Conservation (phyloP, 306 rosid genomes). For the Trifolium subterraneum region DNA sequence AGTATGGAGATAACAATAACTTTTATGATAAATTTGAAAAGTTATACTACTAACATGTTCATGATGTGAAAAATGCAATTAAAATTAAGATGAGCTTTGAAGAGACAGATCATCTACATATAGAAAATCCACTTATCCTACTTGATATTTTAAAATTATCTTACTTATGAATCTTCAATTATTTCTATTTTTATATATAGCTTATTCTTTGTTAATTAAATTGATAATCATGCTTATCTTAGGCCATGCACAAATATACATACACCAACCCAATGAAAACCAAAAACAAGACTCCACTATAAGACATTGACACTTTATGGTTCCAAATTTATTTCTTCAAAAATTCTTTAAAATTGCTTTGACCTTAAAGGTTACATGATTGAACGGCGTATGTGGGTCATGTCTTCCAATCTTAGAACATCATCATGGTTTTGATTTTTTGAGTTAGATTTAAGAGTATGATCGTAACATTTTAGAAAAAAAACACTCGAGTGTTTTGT, state of each 20-base stretch:
- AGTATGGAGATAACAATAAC: too few relatives aligned
- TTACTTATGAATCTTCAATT: background rate
- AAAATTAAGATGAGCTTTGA: background rate
- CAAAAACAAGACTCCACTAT: conserved; percentile 45
- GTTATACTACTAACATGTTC: background rate
- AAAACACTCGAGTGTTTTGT: conserved; percentile 52
- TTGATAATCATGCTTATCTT: background rate
- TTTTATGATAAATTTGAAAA: background rate
- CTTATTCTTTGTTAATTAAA: background rate
- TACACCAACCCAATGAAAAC: conserved; percentile 33
- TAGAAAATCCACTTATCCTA: conserved; percentile 1
- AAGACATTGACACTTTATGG: conserved; percentile 49
- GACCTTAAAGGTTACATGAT: conserved; percentile 72
- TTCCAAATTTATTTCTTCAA: conserved; percentile 37
- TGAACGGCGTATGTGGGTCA: conserved; percentile 75
- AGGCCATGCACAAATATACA: conserved; percentile 42
- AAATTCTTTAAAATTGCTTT: conserved; percentile 58
- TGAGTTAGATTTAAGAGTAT: conserved; percentile 42
- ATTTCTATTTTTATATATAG: background rate
- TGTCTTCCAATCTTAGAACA: conserved; percentile 61
- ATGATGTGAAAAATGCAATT: background rate
- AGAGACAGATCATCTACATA: background rate
- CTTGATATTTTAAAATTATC: background rate
- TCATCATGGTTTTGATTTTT: conserved; percentile 58
- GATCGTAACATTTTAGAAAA: conserved; percentile 34